A percentile compares a stretch with the other conserved stretches of the same genome.
These are phyloP conservation scores for Deuterostichococcus epilithicus DNA, from an alignment of 139 green algal genomes.

Conservation along the genomic window DNA sequence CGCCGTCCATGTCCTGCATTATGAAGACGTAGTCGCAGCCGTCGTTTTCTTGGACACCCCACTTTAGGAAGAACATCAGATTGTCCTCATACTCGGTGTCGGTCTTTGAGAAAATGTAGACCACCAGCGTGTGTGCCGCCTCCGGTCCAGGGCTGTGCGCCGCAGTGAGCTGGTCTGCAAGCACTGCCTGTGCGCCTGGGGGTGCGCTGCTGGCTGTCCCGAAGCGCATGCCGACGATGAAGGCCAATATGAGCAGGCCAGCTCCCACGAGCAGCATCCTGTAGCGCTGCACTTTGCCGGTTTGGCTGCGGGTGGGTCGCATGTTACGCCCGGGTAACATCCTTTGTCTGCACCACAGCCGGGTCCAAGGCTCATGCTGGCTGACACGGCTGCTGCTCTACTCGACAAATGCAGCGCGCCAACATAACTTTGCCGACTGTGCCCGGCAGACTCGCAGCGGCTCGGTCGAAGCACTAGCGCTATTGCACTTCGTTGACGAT, in stretches of 20 bases:
- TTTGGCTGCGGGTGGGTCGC: not conserved
- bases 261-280: not conserved
- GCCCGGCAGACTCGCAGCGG: too few species aligned
- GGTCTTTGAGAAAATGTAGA: conserved; percentile 38
- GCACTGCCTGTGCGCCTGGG: not conserved
- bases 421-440: too few species aligned
- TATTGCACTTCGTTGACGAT: too few species aligned
- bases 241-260: not conserved
- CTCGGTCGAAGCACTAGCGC: too few species aligned
- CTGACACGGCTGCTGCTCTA: too few species aligned
- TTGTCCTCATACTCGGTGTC: conserved; percentile 67
- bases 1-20: conserved; percentile 36
- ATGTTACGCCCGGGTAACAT: not conserved
- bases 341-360: not conserved
- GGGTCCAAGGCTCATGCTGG: not conserved
- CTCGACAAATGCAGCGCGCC: too few species aligned
- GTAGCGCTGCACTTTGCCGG: not conserved
- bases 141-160: not conserved
- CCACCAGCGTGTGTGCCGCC: conserved; percentile 28
- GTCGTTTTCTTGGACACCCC: conserved; percentile 49
- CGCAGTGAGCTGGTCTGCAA: too few species aligned
- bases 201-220: not conserved
- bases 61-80: conserved; percentile 64
- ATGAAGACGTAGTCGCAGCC: conserved; percentile 73
- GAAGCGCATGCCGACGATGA: not conserved